Base-by-base conservation (phyloP, 2,329 filamentous ascomycete species). In the Trichoderma koningiopsis region DNA sequence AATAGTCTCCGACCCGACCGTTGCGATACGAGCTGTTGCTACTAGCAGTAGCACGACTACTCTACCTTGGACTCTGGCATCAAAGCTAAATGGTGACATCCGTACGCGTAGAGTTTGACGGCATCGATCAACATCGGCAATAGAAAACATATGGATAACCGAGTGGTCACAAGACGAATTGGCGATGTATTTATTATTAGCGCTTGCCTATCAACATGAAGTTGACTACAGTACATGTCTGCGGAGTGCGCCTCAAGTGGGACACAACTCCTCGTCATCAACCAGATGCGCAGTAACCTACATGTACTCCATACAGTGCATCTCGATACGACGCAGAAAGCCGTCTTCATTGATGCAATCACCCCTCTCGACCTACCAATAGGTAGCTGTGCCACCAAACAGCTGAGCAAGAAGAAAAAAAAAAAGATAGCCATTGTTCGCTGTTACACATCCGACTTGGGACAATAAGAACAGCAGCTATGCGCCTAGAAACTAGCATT, bases 21-120 rank as follows among this genome's bases (percentile, higher is more conserved):
- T 35, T 37, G 53, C 55, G 64, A 67, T 67, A 59, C 64, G 64
- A 67, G 64, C 22, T 59, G 57, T 22, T 59, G 5, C 33, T 59
- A 11, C 22, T 43, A 59, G 40, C 40, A 43, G 19, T 43, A n/a
- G 37, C 16, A 40, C 37, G 4, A 19, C 16, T 43, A 43, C 16
- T 43, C 40, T n/a, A n/a, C 8, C n/a, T 43, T 43, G 40, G 58
- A 59, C 55, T 67, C 16, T 59, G 52, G 49, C 55, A 37, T 35
- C 33, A 35, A 35, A 29, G 57, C 5, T 24, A 24, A 43, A 43
- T 14, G 31, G 16, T 43, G 16, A 43, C n/a, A 8, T 56, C 22
- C 35, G 61, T 56, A 43, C 49, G 61, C 49, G 49, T 6, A 56
- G 49, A 64, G 35, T 35, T 52, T 29, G 31, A 37, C 31, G 24